Evolutionary conservation across 1,139 yeast species (phyloP).

Genomic region (Arxiozyma bovina): DNA sequence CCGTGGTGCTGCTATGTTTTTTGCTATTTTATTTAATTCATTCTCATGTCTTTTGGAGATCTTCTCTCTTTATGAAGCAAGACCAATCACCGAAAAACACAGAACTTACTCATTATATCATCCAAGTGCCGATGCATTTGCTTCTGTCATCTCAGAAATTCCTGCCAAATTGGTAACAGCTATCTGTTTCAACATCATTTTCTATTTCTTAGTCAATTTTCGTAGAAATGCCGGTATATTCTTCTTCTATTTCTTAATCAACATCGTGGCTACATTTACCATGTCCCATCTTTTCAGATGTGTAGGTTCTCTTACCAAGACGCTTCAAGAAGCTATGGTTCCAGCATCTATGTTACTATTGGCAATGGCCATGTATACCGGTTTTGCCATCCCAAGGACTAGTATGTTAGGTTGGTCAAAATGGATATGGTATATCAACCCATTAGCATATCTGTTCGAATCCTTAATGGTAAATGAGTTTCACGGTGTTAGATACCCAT

Average conservation of each 20-base stretch:
- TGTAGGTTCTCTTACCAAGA: conserved; percentile 54
- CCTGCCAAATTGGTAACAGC: conserved; percentile 54
- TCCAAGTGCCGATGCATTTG: conserved; percentile 70
- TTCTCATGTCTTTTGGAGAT: conserved; percentile 68
- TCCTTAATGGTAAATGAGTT: conserved; percentile 51
- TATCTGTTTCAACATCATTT: conserved; percentile 49
- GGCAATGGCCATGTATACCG: conserved; percentile 62
- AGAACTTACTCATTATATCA: conserved; percentile 65
- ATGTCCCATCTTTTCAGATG: conserved; percentile 70
- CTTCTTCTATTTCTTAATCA: conserved; percentile 55
- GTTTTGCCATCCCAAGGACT: conserved; percentile 61
- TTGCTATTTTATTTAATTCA: conserved; percentile 69
- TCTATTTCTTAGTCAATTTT: conserved; percentile 61
- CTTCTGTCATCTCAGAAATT: conserved; percentile 57
- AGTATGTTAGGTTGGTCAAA: conserved; percentile 70
- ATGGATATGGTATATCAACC: conserved; percentile 71
- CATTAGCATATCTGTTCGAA: conserved; percentile 62
- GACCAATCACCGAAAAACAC: conserved; percentile 75
- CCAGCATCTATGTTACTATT: conserved; percentile 59
- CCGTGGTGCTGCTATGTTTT: conserved; percentile 67
- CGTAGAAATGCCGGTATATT: conserved; percentile 59
- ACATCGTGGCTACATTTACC: conserved; percentile 45
- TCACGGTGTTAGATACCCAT: conserved; percentile 35
- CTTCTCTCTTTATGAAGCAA: conserved; percentile 59
- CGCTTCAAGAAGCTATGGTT: conserved; percentile 61